Evolutionary conservation across 2,329 filamentous ascomycete species (phyloP).

Genomic region (Claviceps maximensis): DNA sequence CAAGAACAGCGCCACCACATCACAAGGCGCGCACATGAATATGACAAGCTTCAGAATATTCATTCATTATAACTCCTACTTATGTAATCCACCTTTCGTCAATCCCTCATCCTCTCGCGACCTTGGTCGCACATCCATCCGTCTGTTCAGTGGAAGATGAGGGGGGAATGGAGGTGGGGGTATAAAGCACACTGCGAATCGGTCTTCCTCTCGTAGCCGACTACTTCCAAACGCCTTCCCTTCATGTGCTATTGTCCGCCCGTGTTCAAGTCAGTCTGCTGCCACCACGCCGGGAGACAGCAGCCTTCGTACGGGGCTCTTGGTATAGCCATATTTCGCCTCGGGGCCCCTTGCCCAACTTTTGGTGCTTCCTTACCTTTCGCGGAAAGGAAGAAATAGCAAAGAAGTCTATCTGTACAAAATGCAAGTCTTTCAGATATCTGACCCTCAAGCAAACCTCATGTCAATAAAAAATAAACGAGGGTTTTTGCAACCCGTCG

Average conservation of each 20-base stretch:
- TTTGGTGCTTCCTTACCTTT: constrained; percentile 20
- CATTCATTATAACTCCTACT: constrained; percentile 23
- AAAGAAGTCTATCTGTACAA: constrained; percentile 30
- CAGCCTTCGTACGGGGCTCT: background rate
- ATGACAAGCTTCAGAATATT: constrained; percentile 1
- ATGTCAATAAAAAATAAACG: constrained; percentile 1
- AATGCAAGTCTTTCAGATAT: constrained; percentile 15
- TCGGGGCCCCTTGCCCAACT: constrained; percentile 17
- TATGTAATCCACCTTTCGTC: constrained; percentile 20
- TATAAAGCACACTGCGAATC: constrained; percentile 24
- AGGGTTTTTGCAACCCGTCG: constrained; percentile 2
- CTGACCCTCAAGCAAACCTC: background rate
- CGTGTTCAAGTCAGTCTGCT: constrained; percentile 1
- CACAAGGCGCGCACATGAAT: too few species aligned
- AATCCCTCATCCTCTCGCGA: constrained; percentile 21
- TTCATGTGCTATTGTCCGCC: constrained; percentile 1
- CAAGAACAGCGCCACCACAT: too few species aligned
- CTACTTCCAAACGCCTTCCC: constrained; percentile 27
- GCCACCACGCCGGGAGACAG: constrained; percentile 3
- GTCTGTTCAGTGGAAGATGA: constrained; percentile 7
- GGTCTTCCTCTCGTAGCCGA: constrained; percentile 21
- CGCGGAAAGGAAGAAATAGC: constrained; percentile 22
- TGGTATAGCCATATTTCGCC: constrained; percentile 11
- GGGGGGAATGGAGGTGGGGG: constrained; percentile 23
- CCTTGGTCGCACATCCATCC: constrained; percentile 19